Evolutionary conservation across 441 rosid genomes (phyloP).

Genomic region (Raphanus hybrid): DNA sequence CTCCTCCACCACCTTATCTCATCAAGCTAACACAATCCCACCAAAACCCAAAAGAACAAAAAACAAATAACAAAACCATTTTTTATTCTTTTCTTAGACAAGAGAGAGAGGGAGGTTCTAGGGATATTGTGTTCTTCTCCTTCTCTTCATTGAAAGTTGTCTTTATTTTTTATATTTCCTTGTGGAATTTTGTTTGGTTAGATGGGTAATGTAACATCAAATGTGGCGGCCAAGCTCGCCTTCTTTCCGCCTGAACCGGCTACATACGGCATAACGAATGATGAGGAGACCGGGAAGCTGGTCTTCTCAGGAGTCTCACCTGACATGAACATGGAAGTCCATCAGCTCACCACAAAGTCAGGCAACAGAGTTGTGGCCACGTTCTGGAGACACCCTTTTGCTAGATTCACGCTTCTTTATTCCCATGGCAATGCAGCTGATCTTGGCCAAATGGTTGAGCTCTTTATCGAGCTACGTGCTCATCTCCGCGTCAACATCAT

Average conservation of each 20-base stretch:
- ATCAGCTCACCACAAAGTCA: constrained; percentile 73
- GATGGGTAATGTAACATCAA: constrained; percentile 96
- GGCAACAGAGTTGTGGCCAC: constrained; percentile 86
- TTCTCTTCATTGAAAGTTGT: constrained; percentile 20
- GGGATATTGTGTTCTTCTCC: constrained; percentile 28
- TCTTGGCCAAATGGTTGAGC: constrained; percentile 94
- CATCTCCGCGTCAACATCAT: constrained; percentile 91
- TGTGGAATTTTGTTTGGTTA: constrained; percentile 20
- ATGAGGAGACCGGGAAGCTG: constrained; percentile 67
- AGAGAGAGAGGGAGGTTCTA: constrained; percentile 22
- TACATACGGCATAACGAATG: constrained; percentile 66
- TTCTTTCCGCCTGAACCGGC: constrained; percentile 98
- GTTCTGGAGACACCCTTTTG: constrained; percentile 92
- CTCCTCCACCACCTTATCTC: constrained; percentile 42
- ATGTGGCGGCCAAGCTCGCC: constrained; percentile 94
- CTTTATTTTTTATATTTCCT: neutral
- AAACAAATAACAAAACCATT: neutral
- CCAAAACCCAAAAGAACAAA: constrained; percentile 11
- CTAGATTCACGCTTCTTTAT: constrained; percentile 84
- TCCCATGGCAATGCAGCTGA: constrained; percentile 99
- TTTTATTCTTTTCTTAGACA: constrained; percentile 26
- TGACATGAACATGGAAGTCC: constrained; percentile 82
- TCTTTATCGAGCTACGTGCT: constrained; percentile 92
- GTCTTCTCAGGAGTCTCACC: constrained; percentile 67
- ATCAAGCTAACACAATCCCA: constrained; percentile 34